Evolutionary conservation across 2,329 filamentous ascomycete genomes (phyloP).

Genomic region (Tolypocladium ovalisporum): DNA sequence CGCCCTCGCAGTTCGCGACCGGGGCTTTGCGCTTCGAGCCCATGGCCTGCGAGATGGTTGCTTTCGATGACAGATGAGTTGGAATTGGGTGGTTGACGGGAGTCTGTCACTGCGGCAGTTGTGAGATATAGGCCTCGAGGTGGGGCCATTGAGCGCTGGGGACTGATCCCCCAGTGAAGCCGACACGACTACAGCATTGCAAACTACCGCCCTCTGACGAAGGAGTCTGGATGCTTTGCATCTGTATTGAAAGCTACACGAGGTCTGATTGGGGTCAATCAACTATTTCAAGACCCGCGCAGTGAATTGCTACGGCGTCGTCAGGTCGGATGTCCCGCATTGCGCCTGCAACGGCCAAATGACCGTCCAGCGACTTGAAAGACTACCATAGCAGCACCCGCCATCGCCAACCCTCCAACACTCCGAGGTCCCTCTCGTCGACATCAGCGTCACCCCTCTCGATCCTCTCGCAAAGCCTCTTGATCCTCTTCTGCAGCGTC

Average conservation of each 20-base stretch:
- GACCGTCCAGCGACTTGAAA: no score
- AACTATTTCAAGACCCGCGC: background rate
- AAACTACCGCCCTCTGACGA: background rate
- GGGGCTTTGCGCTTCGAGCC: background rate
- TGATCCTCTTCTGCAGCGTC: constrained; percentile 39
- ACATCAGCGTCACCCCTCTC: constrained; percentile 35
- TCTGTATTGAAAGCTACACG: background rate
- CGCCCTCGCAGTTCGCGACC: background rate
- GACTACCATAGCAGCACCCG: constrained; percentile 28
- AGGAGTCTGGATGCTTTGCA: background rate
- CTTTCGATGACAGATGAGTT: background rate
- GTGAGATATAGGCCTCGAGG: background rate
- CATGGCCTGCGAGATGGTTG: background rate
- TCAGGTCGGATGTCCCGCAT: no score
- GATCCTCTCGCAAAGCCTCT: constrained; percentile 33
- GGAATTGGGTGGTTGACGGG: background rate
- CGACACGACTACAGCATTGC: background rate
- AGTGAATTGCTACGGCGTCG: background rate
- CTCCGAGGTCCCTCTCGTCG: constrained; percentile 35
- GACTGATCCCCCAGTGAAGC: background rate
- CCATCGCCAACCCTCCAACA: constrained; percentile 46
- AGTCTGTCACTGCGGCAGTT: background rate
- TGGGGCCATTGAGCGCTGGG: background rate
- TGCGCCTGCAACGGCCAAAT: no score
- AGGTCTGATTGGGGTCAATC: background rate